Evolutionary conservation across 805 yeast species (phyloP), one percentile per base, ranked within the genome.

Genomic region (Clavispora carvajalis): DNA sequence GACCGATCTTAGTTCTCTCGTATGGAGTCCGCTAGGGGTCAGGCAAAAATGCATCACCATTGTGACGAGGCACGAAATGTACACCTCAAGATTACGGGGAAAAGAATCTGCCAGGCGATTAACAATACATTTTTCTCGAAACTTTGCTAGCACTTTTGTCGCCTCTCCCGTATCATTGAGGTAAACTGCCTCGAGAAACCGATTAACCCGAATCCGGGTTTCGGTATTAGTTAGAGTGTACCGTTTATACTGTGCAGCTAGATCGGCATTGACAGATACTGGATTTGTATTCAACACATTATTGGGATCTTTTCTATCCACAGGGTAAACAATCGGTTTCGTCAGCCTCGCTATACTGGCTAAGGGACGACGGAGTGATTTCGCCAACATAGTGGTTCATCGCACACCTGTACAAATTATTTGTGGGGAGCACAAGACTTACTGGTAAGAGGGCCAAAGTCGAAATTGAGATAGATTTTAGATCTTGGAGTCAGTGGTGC

Each of bases 181-280:
- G 31, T 47, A 47, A 7, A 45, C 48, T 5, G 52, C 42, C 36
- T 43, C 41, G 18, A 51, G 46, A 33, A 51, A 47, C 3, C 34
- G 46, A 38, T 46, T 47, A 25, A 51, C 43, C 11, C 44, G 44
- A 9, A 38, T 22, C 13, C 44, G 39, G 16, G 39, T 36, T 5
- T 40, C 48, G 17, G 34, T 36, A 31, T 40, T 40, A 12, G 41
- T 16, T n/a, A 42, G 37, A 15, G 31, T 34, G 5, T 36, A 12
- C 28, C 18, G 31, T 21, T 30, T 24, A 19, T 28, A 34, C 16
- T 28, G 36, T 9, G 30, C 34, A 3, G 29, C 36, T 2, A 46
- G 22, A 3, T 40, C 38, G 7, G 26, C 16, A 15, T 28, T 28
- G n/a, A 47, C 31, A 2, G 23, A 15, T 3, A 5, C 15, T 15